Conservation (phyloP, 768 basidiomycete species). For the Suillus alpinus region DNA sequence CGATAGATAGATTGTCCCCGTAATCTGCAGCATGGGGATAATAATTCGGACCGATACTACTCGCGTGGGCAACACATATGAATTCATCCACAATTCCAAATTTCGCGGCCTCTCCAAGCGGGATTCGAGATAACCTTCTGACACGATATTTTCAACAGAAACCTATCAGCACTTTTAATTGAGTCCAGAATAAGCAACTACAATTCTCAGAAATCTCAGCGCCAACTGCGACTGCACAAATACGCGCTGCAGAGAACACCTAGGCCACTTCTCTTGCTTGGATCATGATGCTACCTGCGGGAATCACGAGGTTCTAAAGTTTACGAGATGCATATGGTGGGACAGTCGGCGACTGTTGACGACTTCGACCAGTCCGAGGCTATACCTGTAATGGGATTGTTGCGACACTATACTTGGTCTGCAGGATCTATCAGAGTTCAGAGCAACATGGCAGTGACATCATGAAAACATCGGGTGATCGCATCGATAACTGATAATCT, state of each 20-base stretch:
- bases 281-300: neutral
- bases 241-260: neutral
- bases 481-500: neutral
- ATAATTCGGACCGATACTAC: neutral
- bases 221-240: neutral
- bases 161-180: neutral
- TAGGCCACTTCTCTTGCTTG: neutral
- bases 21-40: slow-evolving; percentile 29
- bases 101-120: neutral
- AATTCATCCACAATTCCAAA: neutral
- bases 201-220: neutral
- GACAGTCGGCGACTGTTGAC: neutral
- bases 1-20: slow-evolving; percentile 76
- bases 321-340: neutral
- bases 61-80: neutral
- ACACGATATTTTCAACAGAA: neutral
- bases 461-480: neutral
- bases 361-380: neutral
- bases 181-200: neutral
- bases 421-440: neutral
- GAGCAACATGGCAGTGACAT: neutral
- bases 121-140: neutral
- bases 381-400: neutral
- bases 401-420: neutral
- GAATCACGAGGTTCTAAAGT: neutral